phyloP scores from a whole-genome alignment of 2,329 filamentous ascomycete species.

The Massarina eburnea region DNA sequence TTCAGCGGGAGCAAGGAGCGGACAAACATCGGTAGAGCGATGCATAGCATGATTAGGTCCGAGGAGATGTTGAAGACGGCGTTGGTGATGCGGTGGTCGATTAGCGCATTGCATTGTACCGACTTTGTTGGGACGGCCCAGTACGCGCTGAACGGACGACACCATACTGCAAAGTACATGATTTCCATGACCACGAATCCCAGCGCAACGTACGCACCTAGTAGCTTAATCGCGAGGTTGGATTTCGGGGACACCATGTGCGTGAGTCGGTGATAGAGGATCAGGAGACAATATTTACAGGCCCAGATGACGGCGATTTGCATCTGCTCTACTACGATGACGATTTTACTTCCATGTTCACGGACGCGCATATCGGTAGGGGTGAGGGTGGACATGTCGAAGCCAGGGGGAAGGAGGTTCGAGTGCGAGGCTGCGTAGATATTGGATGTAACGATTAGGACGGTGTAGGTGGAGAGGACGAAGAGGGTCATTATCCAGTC shows the following conservation, averaged over 20 bases:
- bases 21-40: constrained; percentile 51
- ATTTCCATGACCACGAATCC: constrained; percentile 54
- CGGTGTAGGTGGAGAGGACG: constrained; percentile 52
- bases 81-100: constrained; percentile 43
- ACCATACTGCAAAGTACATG: constrained; percentile 57
- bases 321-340: constrained; percentile 56
- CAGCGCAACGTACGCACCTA: constrained; percentile 49
- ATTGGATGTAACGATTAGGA: constrained; percentile 53
- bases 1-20: constrained; percentile 45
- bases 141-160: constrained; percentile 55
- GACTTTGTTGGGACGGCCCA: constrained; percentile 52
- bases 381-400: constrained; percentile 47
- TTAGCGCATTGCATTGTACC: constrained; percentile 37
- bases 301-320: constrained; percentile 55
- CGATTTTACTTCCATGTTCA: constrained; percentile 49
- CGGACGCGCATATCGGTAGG: constrained; percentile 37
- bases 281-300: constrained; percentile 56
- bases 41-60: constrained; percentile 49
- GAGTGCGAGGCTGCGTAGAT: constrained; percentile 44
- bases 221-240: constrained; percentile 45
- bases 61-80: constrained; percentile 49
- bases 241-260: constrained; percentile 29
- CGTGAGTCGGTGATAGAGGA: constrained; percentile 57
- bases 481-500: constrained; percentile 59
- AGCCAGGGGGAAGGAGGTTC: constrained; percentile 49